phyloP scores from a whole-genome alignment of 305 asterid genomes.

The Fraxinus paxiana region DNA sequence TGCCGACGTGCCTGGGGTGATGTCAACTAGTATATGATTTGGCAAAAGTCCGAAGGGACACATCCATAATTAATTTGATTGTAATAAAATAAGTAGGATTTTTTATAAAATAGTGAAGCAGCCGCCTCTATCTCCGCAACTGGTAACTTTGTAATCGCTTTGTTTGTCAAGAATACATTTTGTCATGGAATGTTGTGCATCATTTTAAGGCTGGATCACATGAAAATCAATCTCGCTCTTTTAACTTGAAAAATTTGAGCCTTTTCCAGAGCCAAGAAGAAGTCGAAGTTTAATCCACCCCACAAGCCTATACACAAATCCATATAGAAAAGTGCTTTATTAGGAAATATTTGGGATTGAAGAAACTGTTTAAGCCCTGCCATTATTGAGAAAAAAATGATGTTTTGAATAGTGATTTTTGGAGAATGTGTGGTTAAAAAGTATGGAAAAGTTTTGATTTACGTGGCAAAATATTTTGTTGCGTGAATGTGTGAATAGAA shows the following conservation, averaged over 20 bases:
- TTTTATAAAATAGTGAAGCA: background rate
- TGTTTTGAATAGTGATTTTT: no score
- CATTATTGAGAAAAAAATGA: no score
- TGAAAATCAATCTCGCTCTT: conserved; percentile 1
- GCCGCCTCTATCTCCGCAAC: background rate
- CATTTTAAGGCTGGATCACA: background rate
- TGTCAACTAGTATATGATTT: background rate
- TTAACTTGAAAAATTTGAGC: background rate
- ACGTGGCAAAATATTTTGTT: no score
- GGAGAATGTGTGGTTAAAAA: no score
- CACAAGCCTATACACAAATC: background rate
- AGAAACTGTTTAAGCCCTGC: background rate
- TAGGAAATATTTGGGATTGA: conserved; percentile 9
- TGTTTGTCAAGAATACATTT: background rate
- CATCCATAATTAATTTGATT: background rate
- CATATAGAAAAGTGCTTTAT: background rate
- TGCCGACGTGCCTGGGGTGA: background rate
- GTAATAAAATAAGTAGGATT: background rate
- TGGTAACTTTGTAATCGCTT: conserved; percentile 16
- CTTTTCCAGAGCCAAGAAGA: conserved; percentile 7
- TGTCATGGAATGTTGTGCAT: background rate
- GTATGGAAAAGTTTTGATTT: no score
- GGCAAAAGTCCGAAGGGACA: background rate
- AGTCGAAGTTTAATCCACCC: background rate
- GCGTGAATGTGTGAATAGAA: no score